Conservation (phyloP, 2,329 filamentous ascomycete species). For the Aspergillus niger region DNA sequence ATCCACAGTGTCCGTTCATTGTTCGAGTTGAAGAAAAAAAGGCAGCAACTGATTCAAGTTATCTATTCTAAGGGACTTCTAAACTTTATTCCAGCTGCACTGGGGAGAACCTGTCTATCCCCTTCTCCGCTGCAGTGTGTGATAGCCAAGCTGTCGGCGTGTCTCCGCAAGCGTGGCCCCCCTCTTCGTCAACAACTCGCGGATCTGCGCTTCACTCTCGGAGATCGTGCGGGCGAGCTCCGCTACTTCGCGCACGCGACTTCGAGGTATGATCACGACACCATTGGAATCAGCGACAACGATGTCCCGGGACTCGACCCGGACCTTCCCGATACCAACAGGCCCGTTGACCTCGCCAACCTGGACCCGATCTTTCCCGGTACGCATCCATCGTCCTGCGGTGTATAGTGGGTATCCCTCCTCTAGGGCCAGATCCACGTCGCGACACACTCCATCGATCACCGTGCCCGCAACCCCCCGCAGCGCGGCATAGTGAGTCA, state of each 20-base stretch:
- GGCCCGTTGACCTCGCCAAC: conserved; percentile 33
- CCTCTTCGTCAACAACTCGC: not conserved
- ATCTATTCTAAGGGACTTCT: too few relatives aligned
- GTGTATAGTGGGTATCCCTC: conserved; percentile 36
- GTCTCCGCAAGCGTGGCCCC: not conserved
- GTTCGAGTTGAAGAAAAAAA: too few relatives aligned
- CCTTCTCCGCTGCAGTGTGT: not conserved
- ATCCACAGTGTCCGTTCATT: too few relatives aligned
- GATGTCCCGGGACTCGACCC: conserved; percentile 31
- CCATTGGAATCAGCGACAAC: conserved; percentile 34
- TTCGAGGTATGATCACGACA: conserved; percentile 23
- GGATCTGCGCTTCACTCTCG: not conserved
- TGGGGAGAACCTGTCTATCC: too few relatives aligned
- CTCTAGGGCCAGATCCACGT: conserved; percentile 32
- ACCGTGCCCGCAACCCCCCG: conserved; percentile 35
- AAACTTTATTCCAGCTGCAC: too few relatives aligned
- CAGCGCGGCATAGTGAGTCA: conserved; percentile 38
- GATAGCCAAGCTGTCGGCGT: not conserved
- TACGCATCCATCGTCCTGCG: conserved; percentile 37
- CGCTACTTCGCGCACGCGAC: not conserved
- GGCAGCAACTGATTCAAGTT: too few relatives aligned
- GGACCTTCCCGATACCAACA: conserved; percentile 32
- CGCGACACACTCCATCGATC: conserved; percentile 38
- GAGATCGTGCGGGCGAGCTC: not conserved
- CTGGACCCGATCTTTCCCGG: conserved; percentile 37